phyloP scores from a whole-genome alignment of 2,329 filamentous ascomycete species.

The Fusarium praegraminearum region DNA sequence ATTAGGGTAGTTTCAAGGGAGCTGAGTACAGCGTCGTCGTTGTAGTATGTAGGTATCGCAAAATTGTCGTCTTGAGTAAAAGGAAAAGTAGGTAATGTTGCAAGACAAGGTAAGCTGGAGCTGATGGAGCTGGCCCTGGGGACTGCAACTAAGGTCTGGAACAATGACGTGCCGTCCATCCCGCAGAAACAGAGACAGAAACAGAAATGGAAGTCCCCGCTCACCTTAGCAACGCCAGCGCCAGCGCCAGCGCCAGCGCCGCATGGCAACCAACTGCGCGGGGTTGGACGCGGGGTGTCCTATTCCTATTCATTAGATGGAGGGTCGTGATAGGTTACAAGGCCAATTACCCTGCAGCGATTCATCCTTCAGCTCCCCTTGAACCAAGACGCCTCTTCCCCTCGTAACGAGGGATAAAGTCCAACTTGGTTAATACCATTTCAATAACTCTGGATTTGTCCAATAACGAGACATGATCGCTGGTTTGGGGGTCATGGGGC shows the following conservation, averaged over 20 bases:
- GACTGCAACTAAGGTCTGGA: constrained; percentile 14
- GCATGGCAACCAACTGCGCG: constrained; percentile 33
- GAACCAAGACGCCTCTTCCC: constrained; percentile 6
- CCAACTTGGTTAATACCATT: constrained; percentile 6
- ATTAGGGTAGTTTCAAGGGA: background rate
- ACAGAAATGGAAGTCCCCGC: constrained; percentile 10
- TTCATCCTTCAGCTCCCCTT: constrained; percentile 15
- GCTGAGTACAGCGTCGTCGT: background rate
- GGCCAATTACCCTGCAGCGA: constrained; percentile 7
- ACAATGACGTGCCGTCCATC: constrained; percentile 42
- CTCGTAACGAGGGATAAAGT: constrained; percentile 29
- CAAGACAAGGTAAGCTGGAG: constrained; percentile 34
- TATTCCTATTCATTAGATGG: constrained; percentile 8
- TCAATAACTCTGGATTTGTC: background rate
- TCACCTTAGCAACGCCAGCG: constrained; percentile 12
- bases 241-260: background rate
- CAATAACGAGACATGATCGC: constrained; percentile 18
- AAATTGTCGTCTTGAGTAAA: constrained; percentile 9
- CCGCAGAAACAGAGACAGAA: background rate
- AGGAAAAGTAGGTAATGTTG: constrained; percentile 24
- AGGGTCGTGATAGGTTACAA: constrained; percentile 10
- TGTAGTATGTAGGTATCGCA: background rate
- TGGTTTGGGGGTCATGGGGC: constrained; percentile 29
- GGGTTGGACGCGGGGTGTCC: constrained; percentile 41
- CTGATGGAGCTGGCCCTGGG: constrained; percentile 29